These are phyloP conservation scores for Lojkania enalia DNA, from an alignment of 2,329 filamentous ascomycete species.

Conservation along the genomic window DNA sequence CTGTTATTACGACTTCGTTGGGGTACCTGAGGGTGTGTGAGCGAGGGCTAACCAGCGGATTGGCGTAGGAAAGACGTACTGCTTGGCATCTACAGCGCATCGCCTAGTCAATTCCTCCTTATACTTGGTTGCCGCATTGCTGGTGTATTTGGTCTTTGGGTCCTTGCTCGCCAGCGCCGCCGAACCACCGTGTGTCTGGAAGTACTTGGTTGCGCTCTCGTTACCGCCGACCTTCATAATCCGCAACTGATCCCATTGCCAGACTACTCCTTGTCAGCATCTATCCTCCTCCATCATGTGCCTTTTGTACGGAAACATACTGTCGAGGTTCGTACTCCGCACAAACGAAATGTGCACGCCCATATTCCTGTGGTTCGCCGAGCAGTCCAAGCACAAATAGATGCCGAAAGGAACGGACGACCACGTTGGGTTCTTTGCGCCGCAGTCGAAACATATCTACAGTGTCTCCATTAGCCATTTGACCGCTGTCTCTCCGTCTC, in stretches of 20 bases:
- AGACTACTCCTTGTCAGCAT: conserved; percentile 53
- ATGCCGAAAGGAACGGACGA: conserved; percentile 96
- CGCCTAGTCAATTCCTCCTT: conserved; percentile 93
- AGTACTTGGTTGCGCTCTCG: conserved; percentile 97
- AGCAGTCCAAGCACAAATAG: conserved; percentile 97
- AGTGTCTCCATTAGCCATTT: conserved; percentile 24
- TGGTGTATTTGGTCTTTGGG: conserved; percentile 94
- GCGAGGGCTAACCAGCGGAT: conserved; percentile 23
- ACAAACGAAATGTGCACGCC: conserved; percentile 99
- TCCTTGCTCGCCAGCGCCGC: conserved; percentile 96
- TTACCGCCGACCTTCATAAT: conserved; percentile 99
- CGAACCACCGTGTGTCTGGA: conserved; percentile 92
- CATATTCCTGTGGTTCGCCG: conserved; percentile 93
- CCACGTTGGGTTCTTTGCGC: conserved; percentile 97
- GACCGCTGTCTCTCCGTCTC: conserved; percentile 19
- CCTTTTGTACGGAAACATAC: conserved; percentile 59
- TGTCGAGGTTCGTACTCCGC: conserved; percentile 95
- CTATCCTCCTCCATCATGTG: conserved; percentile 53
- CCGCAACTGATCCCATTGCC: conserved; percentile 98
- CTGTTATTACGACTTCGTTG: conserved; percentile 80
- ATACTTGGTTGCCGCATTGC: conserved; percentile 90
- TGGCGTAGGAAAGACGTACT: conserved; percentile 60
- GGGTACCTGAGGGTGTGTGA: conserved; percentile 65
- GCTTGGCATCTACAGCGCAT: conserved; percentile 78
- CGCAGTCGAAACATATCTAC: conserved; percentile 97